phyloP scores from a whole-genome alignment of 2,329 filamentous ascomycete genomes.

The Fusarium zealandicum region DNA sequence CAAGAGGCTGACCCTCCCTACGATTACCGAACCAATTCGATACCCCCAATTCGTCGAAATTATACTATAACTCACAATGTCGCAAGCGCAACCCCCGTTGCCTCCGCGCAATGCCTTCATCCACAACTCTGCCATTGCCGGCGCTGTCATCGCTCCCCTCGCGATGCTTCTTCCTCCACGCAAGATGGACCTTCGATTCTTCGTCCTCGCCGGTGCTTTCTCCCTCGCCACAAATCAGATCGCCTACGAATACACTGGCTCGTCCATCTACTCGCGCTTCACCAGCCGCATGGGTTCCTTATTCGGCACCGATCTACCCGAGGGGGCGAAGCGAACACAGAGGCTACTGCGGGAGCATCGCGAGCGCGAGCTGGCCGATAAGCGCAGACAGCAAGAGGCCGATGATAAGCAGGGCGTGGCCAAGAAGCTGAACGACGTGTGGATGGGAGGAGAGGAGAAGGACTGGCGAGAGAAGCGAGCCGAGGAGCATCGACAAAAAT shows the following conservation, averaged over 20 bases:
- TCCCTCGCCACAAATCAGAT: constrained; percentile 64
- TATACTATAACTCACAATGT: constrained; percentile 33
- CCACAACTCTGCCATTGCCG: constrained; percentile 58
- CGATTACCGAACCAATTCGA: not conserved
- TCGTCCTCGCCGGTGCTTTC: constrained; percentile 58
- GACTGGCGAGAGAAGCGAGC: constrained; percentile 62
- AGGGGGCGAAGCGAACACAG: constrained; percentile 59
- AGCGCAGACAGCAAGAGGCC: constrained; percentile 32
- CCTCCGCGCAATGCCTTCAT: constrained; percentile 49
- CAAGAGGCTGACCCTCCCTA: not conserved
- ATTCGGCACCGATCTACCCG: constrained; percentile 62
- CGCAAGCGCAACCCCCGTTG: constrained; percentile 40
- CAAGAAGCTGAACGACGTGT: constrained; percentile 55
- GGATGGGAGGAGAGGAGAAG: constrained; percentile 65
- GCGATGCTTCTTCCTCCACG: constrained; percentile 61
- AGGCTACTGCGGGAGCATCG: constrained; percentile 56
- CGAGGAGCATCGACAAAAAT: constrained; percentile 59
- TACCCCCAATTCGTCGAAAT: not conserved
- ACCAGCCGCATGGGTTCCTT: constrained; percentile 53
- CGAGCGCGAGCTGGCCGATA: constrained; percentile 47
- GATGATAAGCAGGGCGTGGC: constrained; percentile 45
- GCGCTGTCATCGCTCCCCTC: constrained; percentile 56
- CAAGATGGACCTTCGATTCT: constrained; percentile 58
- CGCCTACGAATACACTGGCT: constrained; percentile 63
- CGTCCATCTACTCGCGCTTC: constrained; percentile 59